Conservation (phyloP, 192 early-diverging fungal species). For the Podila clonocystis region DNA sequence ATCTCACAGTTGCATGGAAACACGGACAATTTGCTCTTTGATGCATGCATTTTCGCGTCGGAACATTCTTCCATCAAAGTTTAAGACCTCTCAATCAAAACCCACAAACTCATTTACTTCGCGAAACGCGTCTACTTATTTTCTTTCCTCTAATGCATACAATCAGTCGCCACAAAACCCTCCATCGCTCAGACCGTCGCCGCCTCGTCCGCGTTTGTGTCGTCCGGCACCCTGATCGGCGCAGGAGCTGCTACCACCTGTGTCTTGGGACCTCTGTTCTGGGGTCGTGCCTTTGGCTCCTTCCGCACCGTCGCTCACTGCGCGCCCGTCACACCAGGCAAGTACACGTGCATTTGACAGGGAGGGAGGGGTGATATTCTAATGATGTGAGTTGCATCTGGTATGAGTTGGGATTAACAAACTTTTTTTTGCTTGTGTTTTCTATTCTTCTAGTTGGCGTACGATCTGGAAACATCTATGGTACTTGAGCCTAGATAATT, state of each 20-base stretch:
- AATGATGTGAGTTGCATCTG: background rate
- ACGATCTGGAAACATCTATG: background rate
- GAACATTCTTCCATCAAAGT: background rate
- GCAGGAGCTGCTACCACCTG: conserved; percentile 1
- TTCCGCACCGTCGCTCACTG: background rate
- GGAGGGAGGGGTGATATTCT: background rate
- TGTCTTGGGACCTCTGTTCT: conserved; percentile 3
- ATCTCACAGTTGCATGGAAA: too few relatives aligned
- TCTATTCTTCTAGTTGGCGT: background rate
- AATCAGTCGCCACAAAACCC: background rate
- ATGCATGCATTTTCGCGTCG: too few relatives aligned
- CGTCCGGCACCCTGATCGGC: background rate
- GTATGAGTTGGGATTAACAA: too few relatives aligned
- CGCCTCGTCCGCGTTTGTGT: too few relatives aligned
- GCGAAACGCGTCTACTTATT: background rate
- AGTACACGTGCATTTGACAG: background rate
- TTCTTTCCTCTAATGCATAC: background rate
- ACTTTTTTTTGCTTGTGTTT: too few relatives aligned
- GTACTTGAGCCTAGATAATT: background rate
- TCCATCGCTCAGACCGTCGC: background rate
- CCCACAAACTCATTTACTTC: background rate
- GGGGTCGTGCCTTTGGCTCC: background rate
- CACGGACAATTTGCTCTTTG: too few relatives aligned
- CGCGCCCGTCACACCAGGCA: background rate
- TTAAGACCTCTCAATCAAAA: background rate